Evolutionary conservation across 345 rosid species (phyloP).

Genomic region (Mallotus nudiflorus): DNA sequence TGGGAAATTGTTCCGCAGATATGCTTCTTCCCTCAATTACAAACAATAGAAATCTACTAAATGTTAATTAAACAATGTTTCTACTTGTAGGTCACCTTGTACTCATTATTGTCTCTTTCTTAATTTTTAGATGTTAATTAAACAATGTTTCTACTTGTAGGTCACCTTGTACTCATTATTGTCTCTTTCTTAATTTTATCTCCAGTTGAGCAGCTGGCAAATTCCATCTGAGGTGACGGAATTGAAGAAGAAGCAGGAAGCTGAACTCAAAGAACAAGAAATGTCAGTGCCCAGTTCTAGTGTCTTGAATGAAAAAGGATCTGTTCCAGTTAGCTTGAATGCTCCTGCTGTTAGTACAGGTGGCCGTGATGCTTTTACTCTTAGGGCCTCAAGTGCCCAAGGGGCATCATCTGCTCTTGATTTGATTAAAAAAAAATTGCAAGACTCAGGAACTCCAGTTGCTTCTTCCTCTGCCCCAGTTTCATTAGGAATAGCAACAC

Average conservation of each 20-base stretch:
- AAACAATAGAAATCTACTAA: neutral
- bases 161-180: neutral
- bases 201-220: conserved; percentile 96
- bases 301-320: conserved; percentile 50
- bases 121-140: conserved; percentile 3
- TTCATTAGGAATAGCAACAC: conserved; percentile 39
- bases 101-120: neutral
- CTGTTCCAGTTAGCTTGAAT: conserved; percentile 57
- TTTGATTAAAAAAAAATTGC: conserved; percentile 89
- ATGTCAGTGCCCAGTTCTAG: conserved; percentile 39
- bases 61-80: neutral
- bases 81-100: neutral
- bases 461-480: conserved; percentile 47
- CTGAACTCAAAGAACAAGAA: conserved; percentile 46
- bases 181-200: conserved; percentile 6
- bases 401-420: conserved; percentile 82
- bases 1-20: neutral
- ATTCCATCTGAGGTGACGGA: conserved; percentile 80
- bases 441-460: conserved; percentile 71
- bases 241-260: conserved; percentile 62
- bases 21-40: neutral
- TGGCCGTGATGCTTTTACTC: conserved; percentile 78
- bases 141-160: neutral
- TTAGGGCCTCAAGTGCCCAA: conserved; percentile 49
- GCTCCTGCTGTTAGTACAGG: conserved; percentile 79